Conservation (phyloP, 2,329 filamentous ascomycete genomes). For the Apiospora phragmitis region DNA sequence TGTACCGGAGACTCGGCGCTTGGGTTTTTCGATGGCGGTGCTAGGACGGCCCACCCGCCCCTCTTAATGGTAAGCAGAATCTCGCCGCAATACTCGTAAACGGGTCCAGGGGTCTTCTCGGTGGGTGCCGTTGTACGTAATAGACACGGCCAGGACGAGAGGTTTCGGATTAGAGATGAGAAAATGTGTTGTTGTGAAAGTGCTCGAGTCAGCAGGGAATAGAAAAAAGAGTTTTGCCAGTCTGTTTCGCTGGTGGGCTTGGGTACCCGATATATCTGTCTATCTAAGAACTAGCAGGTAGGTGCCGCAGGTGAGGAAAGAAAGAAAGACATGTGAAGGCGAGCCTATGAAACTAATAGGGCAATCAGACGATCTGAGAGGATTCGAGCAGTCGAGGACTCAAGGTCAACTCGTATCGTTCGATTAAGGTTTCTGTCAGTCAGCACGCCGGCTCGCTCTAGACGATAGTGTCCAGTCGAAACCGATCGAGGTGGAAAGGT, state of each 20-base stretch:
- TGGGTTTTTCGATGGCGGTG: slow-evolving; percentile 2
- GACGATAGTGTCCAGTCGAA: neutral
- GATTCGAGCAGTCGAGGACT: neutral
- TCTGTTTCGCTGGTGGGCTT: slow-evolving; percentile 3
- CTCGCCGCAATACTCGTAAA: neutral
- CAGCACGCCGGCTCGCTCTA: neutral
- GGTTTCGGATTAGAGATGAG: neutral
- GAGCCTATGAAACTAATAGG: neutral
- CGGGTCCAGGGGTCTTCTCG: slow-evolving; percentile 5
- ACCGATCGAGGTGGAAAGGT: neutral
- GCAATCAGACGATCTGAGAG: neutral
- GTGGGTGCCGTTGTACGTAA: slow-evolving; percentile 6
- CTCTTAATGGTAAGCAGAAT: neutral
- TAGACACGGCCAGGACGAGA: neutral
- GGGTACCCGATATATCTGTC: slow-evolving; percentile 3
- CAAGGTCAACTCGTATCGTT: neutral
- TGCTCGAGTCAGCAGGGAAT: neutral
- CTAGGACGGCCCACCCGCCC: neutral
- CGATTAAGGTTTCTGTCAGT: slow-evolving; percentile 7
- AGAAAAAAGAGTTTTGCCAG: slow-evolving; percentile 7
- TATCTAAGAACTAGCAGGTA: neutral
- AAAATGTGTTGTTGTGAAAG: neutral
- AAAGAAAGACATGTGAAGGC: slow-evolving; percentile 5
- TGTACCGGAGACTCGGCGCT: slow-evolving; percentile 1
- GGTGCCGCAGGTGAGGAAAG: neutral